These are phyloP conservation scores for Peterozyma xylosa DNA, from an alignment of 805 yeast genomes.

Conservation along the genomic window DNA sequence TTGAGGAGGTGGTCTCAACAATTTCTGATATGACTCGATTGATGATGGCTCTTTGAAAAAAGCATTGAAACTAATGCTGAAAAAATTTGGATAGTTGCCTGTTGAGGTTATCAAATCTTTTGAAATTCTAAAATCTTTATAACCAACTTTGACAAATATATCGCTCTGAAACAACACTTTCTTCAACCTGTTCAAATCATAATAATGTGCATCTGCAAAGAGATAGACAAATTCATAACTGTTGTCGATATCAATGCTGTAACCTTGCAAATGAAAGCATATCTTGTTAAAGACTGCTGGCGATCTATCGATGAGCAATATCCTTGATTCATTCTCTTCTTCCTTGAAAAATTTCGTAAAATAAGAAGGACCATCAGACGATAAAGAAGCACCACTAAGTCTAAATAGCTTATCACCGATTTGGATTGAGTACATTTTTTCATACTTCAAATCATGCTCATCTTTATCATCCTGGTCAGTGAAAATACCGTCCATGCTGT, in stretches of 20 bases:
- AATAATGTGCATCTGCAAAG: constrained; percentile 67
- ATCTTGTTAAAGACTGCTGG: constrained; percentile 63
- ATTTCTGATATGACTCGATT: constrained; percentile 28
- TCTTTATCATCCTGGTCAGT: neutral
- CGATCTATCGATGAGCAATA: constrained; percentile 66
- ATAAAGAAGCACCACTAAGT: constrained; percentile 77
- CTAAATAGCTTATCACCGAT: constrained; percentile 58
- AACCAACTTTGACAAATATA: constrained; percentile 51
- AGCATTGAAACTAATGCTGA: constrained; percentile 53
- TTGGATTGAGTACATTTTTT: constrained; percentile 59
- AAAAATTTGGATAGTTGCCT: constrained; percentile 77
- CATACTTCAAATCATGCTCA: constrained; percentile 20
- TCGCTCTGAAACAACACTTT: constrained; percentile 43
- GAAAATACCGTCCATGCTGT: too few species aligned
- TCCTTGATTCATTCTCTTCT: constrained; percentile 26
- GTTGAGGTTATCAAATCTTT: constrained; percentile 41
- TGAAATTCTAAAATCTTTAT: constrained; percentile 50
- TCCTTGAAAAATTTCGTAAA: constrained; percentile 64
- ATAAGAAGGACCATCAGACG: constrained; percentile 83
- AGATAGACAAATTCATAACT: constrained; percentile 57
- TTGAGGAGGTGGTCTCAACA: constrained; percentile 75
- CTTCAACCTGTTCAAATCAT: constrained; percentile 52
- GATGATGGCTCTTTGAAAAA: constrained; percentile 38
- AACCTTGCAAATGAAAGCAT: constrained; percentile 74
- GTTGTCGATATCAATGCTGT: constrained; percentile 50